Evolutionary conservation across 768 basidiomycete genomes (phyloP).

Genomic region (Termitomyces sp.): DNA sequence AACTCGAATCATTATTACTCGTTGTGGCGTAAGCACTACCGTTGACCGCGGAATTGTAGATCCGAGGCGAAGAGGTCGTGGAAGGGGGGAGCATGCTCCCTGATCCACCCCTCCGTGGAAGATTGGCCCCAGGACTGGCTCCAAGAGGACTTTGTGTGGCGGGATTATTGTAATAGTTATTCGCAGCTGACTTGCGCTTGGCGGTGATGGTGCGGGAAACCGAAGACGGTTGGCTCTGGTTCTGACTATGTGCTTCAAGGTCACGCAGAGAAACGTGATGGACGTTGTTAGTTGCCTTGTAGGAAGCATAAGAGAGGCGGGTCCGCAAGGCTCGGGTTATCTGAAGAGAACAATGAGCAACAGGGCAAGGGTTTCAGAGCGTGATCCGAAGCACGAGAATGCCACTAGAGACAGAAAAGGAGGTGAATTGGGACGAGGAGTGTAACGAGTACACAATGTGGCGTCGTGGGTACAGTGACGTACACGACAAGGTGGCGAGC

Average conservation of each 20-base stretch:
- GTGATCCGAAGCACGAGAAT: slow-evolving; percentile 14
- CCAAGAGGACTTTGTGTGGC: slow-evolving; percentile 41
- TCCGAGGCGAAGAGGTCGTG: slow-evolving; percentile 37
- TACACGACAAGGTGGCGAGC: background rate
- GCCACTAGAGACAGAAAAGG: slow-evolving; percentile 6
- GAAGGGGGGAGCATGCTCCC: slow-evolving; percentile 44
- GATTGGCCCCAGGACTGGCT: slow-evolving; percentile 21
- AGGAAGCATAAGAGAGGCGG: slow-evolving; percentile 78
- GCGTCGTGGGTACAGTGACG: slow-evolving; percentile 1
- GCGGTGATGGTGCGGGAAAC: slow-evolving; percentile 51
- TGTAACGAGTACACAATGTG: slow-evolving; percentile 5
- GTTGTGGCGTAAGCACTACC: slow-evolving; percentile 24
- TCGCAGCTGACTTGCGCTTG: slow-evolving; percentile 48
- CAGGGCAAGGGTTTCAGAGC: slow-evolving; percentile 28
- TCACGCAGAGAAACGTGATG: slow-evolving; percentile 62
- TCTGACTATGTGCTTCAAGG: slow-evolving; percentile 56
- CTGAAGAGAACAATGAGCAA: slow-evolving; percentile 44
- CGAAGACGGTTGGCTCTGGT: slow-evolving; percentile 34
- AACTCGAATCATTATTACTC: slow-evolving; percentile 26
- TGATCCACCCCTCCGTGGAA: slow-evolving; percentile 32
- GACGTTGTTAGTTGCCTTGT: slow-evolving; percentile 76
- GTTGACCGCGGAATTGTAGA: slow-evolving; percentile 34
- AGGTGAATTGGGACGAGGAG: slow-evolving; percentile 3
- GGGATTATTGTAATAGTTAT: slow-evolving; percentile 43
- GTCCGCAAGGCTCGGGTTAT: slow-evolving; percentile 77